Conservation (phyloP, 441 rosid genomes). For the Mallotus japonicus region DNA sequence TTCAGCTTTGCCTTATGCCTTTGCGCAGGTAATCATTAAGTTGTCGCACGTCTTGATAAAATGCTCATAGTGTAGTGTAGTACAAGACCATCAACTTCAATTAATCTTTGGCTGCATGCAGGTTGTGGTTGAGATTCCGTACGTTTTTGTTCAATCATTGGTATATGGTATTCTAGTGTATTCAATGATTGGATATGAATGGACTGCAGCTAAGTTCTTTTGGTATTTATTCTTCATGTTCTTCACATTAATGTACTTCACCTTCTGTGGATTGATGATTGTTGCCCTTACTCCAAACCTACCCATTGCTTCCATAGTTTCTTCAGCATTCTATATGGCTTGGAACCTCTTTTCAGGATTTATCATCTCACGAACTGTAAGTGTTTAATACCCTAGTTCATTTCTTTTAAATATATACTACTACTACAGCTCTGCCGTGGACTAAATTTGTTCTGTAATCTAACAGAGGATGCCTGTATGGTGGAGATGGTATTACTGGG, state of each 20-base stretch:
- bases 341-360: constrained; percentile 81
- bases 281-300: constrained; percentile 67
- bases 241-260: constrained; percentile 69
- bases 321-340: constrained; percentile 50
- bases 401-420: not conserved
- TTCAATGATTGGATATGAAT: constrained; percentile 65
- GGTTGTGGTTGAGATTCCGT: constrained; percentile 64
- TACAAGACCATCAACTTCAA: no score
- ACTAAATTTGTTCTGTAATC: no score
- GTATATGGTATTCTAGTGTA: constrained; percentile 54
- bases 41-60: no score
- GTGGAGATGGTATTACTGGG: constrained; percentile 71
- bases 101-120: constrained; percentile 28
- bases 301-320: constrained; percentile 53
- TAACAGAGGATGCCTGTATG: constrained; percentile 50
- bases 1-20: constrained; percentile 63
- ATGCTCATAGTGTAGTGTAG: no score
- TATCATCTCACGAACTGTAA: constrained; percentile 65
- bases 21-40: constrained; percentile 44
- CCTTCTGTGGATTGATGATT: constrained; percentile 71
- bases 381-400: not conserved
- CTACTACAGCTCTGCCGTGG: no score
- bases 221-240: constrained; percentile 71
- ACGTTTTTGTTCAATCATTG: constrained; percentile 46
- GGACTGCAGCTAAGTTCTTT: constrained; percentile 57